These are phyloP conservation scores for Podospora didyma DNA, from an alignment of 495 filamentous ascomycete species.

Conservation along the genomic window DNA sequence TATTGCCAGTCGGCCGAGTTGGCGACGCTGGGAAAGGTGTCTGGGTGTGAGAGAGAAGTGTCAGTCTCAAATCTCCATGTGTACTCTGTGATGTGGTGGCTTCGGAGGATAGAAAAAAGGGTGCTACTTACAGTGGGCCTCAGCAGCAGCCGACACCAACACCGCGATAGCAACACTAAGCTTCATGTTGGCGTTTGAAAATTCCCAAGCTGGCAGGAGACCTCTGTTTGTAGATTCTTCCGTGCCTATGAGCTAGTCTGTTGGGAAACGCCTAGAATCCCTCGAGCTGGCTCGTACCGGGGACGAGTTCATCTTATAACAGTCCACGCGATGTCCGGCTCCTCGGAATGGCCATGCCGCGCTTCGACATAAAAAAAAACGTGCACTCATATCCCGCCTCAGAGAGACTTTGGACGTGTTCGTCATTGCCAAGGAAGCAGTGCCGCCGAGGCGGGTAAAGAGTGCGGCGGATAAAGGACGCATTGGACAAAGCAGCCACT, in stretches of 20 bases:
- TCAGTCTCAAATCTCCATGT: background rate
- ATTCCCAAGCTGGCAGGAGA: background rate
- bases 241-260: background rate
- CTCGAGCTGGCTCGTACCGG: background rate
- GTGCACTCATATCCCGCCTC: background rate
- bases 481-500: slow-evolving; percentile 5
- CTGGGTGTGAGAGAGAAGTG: too few species aligned
- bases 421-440: slow-evolving; percentile 8
- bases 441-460: slow-evolving; percentile 11
- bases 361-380: background rate
- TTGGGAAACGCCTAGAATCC: background rate
- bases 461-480: slow-evolving; percentile 11
- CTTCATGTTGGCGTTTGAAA: slow-evolving; percentile 29
- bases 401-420: background rate
- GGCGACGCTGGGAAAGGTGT: slow-evolving; percentile 29
- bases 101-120: too few species aligned
- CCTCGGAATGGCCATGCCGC: background rate
- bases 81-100: background rate
- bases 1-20: slow-evolving; percentile 43
- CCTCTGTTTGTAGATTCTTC: background rate
- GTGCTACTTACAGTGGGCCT: slow-evolving; percentile 38
- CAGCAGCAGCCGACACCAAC: slow-evolving; percentile 30
- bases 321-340: background rate
- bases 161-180: slow-evolving; percentile 26
- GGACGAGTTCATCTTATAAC: background rate